These are phyloP conservation scores for Herpetomonas tarakana DNA, from an alignment of 208 protist species.

Conservation along the genomic window DNA sequence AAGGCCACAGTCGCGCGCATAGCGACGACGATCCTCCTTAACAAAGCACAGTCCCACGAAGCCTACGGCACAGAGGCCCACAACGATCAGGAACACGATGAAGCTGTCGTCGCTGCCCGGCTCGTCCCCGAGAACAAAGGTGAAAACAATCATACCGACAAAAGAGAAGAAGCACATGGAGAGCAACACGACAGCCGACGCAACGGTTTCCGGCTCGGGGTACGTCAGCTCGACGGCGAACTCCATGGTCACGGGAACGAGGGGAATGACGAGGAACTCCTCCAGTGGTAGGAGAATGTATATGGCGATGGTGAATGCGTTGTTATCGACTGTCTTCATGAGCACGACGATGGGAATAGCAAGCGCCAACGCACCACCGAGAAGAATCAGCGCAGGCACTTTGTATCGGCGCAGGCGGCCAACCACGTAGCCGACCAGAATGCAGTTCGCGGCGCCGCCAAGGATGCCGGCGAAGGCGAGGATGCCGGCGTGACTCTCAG, in stretches of 20 bases:
- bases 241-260: conserved; percentile 51
- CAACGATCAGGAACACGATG: conserved; percentile 23
- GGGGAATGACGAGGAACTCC: conserved; percentile 31
- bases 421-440: conserved; percentile 24
- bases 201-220: conserved; percentile 34
- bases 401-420: conserved; percentile 38
- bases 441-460: conserved; percentile 29
- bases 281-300: conserved; percentile 40
- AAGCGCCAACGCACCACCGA: conserved; percentile 9
- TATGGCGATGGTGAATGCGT: conserved; percentile 6
- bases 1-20: conserved; percentile 8
- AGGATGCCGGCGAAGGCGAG: conserved; percentile 49
- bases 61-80: conserved; percentile 13
- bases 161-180: conserved; percentile 40
- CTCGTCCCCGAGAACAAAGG: conserved; percentile 31
- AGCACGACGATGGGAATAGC: conserved; percentile 13
- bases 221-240: conserved; percentile 53
- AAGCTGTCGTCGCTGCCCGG: conserved; percentile 23
- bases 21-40: conserved; percentile 21
- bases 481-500: conserved; percentile 26
- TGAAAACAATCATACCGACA: conserved; percentile 38
- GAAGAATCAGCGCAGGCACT: conserved; percentile 15
- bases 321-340: conserved; percentile 6
- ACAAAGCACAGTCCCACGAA: conserved; percentile 21
- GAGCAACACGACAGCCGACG: conserved; percentile 27